Evolutionary conservation across 495 filamentous ascomycete species (phyloP).

Genomic region (Lepidopterella palustris): DNA sequence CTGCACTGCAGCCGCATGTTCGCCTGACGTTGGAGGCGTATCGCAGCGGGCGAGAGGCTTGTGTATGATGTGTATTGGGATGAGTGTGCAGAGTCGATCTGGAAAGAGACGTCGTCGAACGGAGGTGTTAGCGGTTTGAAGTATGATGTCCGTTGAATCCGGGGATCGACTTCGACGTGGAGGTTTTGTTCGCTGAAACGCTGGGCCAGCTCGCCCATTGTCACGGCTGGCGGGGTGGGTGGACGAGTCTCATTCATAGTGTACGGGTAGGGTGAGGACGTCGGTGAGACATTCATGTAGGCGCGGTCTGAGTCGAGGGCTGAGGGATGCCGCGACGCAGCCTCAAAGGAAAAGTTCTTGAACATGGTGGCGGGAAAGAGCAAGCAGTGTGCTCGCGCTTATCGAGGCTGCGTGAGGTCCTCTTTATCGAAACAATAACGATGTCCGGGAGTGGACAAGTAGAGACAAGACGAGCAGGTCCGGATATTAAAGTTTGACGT

Average conservation of each 20-base stretch:
- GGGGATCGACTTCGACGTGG: constrained; percentile 9
- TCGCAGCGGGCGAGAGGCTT: constrained; percentile 4
- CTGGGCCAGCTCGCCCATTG: constrained; percentile 21
- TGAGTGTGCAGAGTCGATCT: neutral
- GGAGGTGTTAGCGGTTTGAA: constrained; percentile 17
- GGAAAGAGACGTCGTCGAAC: constrained; percentile 13
- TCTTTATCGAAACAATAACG: too few relatives aligned
- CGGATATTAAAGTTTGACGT: constrained; percentile 1
- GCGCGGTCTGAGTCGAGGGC: constrained; percentile 18
- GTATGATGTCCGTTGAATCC: constrained; percentile 1
- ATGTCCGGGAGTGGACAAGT: too few relatives aligned
- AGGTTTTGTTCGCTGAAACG: constrained; percentile 18
- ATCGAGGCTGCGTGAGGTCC: neutral
- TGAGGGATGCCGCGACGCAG: constrained; percentile 13
- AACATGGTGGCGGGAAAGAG: constrained; percentile 14
- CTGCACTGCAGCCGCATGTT: constrained; percentile 28
- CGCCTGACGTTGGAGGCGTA: constrained; percentile 27
- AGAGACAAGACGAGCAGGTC: neutral
- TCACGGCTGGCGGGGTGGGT: constrained; percentile 12
- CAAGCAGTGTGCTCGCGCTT: neutral
- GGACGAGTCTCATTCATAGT: neutral
- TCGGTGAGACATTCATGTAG: constrained; percentile 25
- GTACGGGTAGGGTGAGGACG: neutral
- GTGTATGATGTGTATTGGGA: neutral
- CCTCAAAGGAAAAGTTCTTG: constrained; percentile 25